These are phyloP conservation scores for Musa itinerans DNA, from an alignment of 176 grass and related monocot genomes.

Conservation along the genomic window DNA sequence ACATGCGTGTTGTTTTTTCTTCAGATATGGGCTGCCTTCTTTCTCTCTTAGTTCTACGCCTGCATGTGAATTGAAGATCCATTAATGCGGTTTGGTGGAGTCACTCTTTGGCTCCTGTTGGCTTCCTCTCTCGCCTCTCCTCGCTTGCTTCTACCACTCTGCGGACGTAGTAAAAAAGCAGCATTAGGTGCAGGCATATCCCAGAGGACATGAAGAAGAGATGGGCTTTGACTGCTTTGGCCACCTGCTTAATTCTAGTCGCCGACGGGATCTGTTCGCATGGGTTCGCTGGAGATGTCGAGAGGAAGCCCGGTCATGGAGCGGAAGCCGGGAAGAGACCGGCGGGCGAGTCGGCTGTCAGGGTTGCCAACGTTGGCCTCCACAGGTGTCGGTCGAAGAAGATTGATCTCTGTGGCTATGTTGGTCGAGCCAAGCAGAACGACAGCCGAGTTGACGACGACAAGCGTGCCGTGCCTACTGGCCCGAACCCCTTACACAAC, in stretches of 20 bases:
- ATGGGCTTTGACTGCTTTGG: conserved; percentile 10
- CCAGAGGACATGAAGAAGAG: not conserved
- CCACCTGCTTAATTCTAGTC: conserved; percentile 29
- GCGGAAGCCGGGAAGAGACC: not conserved
- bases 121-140: not conserved
- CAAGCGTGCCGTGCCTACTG: conserved; percentile 57
- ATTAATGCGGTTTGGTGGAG: conserved; percentile 1
- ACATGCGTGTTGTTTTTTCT: too few species aligned
- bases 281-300: conserved; percentile 29
- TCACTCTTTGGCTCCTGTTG: not conserved
- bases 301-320: not conserved
- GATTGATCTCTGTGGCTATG: not conserved
- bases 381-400: conserved; percentile 14
- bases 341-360: not conserved
- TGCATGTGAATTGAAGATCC: not conserved
- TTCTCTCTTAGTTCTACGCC: not conserved
- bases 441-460: conserved; percentile 35
- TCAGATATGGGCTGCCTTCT: not conserved
- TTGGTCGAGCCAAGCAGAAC: not conserved
- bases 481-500: conserved; percentile 84
- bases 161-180: not conserved
- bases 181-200: not conserved
- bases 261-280: conserved; percentile 16
- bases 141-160: not conserved
- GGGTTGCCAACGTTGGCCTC: not conserved